These are phyloP conservation scores for Psophocarpus tetragonolobus DNA, from an alignment of 306 rosid species.

Conservation along the genomic window DNA sequence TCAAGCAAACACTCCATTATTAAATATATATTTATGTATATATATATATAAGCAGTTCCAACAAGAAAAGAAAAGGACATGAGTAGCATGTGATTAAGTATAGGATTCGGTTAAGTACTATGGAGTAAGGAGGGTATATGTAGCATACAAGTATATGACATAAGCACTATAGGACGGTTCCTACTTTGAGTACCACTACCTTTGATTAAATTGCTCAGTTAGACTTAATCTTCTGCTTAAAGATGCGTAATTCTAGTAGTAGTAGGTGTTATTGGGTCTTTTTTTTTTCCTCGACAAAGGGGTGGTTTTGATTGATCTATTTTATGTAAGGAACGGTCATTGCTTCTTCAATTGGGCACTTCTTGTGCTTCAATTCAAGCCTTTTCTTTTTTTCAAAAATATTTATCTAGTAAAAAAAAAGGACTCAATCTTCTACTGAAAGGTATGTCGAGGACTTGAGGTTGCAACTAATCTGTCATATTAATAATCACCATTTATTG, in stretches of 20 bases:
- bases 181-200: not conserved
- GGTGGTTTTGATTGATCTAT: not conserved
- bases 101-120: constrained; percentile 40
- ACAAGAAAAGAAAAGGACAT: constrained; percentile 52
- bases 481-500: too few species aligned
- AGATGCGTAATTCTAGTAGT: not conserved
- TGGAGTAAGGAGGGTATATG: constrained; percentile 45
- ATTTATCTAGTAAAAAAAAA: too few species aligned
- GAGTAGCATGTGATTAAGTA: constrained; percentile 52
- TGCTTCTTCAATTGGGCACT: too few species aligned
- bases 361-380: too few species aligned
- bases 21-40: too few species aligned
- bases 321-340: too few species aligned
- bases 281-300: not conserved
- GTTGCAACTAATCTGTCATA: too few species aligned
- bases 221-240: constrained; percentile 36
- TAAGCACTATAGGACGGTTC: constrained; percentile 40
- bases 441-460: too few species aligned
- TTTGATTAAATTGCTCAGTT: constrained; percentile 18
- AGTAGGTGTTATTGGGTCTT: not conserved
- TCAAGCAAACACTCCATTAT: constrained; percentile 37
- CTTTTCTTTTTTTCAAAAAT: too few species aligned
- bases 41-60: constrained; percentile 19
- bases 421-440: too few species aligned
- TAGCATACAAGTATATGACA: constrained; percentile 49